Conservation (phyloP, 495 filamentous ascomycete species). For the Aspergillus nidulans region DNA sequence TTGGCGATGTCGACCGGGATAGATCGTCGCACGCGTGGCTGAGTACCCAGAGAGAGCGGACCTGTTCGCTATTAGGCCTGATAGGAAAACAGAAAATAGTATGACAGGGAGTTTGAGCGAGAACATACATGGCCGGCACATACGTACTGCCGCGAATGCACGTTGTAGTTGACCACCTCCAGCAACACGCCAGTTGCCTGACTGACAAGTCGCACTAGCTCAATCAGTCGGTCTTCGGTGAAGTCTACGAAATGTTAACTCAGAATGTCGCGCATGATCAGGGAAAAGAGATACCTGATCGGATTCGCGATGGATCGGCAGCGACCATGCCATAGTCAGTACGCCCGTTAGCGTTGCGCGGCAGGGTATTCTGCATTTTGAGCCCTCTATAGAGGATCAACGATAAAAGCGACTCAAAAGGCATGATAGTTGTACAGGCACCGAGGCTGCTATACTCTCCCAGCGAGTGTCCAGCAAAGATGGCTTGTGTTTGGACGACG, state of each 20-base stretch:
- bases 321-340: conserved; percentile 4
- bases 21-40: neutral
- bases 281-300: neutral
- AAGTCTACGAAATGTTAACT: neutral
- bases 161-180: conserved; percentile 8
- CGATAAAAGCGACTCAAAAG: neutral
- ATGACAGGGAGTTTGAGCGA: neutral
- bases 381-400: conserved; percentile 4
- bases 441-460: conserved; percentile 1
- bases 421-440: neutral
- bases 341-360: neutral
- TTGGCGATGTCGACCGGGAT: neutral
- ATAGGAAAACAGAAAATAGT: no score
- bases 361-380: conserved; percentile 4
- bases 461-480: conserved; percentile 4
- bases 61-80: no score
- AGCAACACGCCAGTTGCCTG: neutral
- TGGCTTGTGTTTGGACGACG: neutral
- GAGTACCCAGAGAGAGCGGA: neutral
- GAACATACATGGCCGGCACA: conserved; percentile 5
- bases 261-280: neutral
- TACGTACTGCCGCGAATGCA: conserved; percentile 1
- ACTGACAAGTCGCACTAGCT: neutral
- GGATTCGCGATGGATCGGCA: neutral
- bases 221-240: neutral